Percentiles rank a stretch among this genome's conserved stretches.
These are phyloP conservation scores for Debaryomyces subglobosus DNA, from an alignment of 1,139 yeast genomes.

Conservation along the genomic window DNA sequence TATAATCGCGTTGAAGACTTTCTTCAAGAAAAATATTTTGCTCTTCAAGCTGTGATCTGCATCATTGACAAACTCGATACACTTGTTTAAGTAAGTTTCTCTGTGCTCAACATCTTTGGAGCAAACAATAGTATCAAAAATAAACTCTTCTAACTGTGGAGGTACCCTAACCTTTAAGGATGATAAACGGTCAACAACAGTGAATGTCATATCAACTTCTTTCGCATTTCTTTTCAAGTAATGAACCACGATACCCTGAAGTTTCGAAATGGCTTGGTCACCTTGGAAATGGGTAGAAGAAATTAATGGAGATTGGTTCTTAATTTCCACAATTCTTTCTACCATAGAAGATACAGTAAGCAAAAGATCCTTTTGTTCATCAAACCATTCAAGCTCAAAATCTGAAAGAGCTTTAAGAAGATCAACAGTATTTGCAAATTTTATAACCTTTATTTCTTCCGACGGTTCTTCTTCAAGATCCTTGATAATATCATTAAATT, in stretches of 20 bases:
- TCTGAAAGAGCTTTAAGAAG: slow-evolving; percentile 56
- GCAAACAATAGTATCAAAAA: slow-evolving; percentile 60
- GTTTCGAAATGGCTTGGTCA: slow-evolving; percentile 67
- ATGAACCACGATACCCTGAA: slow-evolving; percentile 58
- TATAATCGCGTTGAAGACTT: slow-evolving; percentile 67
- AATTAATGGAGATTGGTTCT: slow-evolving; percentile 46
- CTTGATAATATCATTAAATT: slow-evolving; percentile 43
- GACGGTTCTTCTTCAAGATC: slow-evolving; percentile 49
- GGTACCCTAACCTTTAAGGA: slow-evolving; percentile 51
- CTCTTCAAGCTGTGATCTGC: slow-evolving; percentile 50
- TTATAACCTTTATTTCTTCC: slow-evolving; percentile 59
- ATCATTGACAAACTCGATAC: slow-evolving; percentile 52
- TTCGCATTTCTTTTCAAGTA: slow-evolving; percentile 42
- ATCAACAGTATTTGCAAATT: slow-evolving; percentile 73
- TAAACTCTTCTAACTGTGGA: slow-evolving; percentile 54
- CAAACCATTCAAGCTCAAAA: slow-evolving; percentile 66
- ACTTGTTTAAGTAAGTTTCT: slow-evolving; percentile 52
- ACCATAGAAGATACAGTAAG: slow-evolving; percentile 49
- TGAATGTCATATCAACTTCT: slow-evolving; percentile 43
- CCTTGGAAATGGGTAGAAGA: slow-evolving; percentile 72
- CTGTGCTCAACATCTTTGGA: slow-evolving; percentile 51
- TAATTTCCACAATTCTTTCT: slow-evolving; percentile 47
- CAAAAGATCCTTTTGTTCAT: slow-evolving; percentile 51
- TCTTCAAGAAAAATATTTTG: slow-evolving; percentile 63
- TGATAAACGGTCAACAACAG: slow-evolving; percentile 52